Conservation (phyloP, 1,284 basidiomycete genomes). For the Mixia osmundae region DNA sequence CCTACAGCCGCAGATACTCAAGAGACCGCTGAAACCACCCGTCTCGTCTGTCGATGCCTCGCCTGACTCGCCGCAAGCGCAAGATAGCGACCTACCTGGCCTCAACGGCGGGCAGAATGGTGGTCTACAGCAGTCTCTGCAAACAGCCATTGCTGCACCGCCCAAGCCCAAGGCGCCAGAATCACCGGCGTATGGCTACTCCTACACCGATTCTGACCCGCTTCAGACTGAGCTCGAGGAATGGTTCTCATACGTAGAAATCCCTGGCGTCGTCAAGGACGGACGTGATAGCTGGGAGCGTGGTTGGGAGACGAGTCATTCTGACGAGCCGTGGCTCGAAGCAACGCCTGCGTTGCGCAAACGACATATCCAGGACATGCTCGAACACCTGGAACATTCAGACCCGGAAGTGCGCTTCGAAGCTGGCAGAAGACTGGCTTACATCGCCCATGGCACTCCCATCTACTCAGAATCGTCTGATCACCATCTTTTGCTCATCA, state of each 20-base stretch:
- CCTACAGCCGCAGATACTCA: too few relatives aligned
- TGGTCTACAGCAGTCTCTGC: too few relatives aligned
- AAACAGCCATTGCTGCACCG: too few relatives aligned
- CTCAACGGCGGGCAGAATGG: too few relatives aligned
- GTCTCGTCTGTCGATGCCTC: too few relatives aligned
- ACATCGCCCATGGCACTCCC: constrained; percentile 80
- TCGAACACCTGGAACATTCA: constrained; percentile 64
- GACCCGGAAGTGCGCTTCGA: constrained; percentile 60
- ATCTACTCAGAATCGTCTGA: constrained; percentile 72
- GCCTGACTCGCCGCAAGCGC: too few relatives aligned
- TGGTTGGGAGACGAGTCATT: constrained; percentile 3
- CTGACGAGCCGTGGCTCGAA: background rate
- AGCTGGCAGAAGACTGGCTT: constrained; percentile 64
- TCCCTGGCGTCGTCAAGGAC: constrained; percentile 10
- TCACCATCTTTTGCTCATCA: constrained; percentile 86
- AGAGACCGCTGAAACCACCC: too few relatives aligned
- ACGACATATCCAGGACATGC: constrained; percentile 43
- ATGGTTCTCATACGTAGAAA: constrained; percentile 66
- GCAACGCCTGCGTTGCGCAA: constrained; percentile 7
- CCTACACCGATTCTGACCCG: constrained; percentile 9
- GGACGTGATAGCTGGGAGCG: constrained; percentile 8
- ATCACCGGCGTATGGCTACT: constrained; percentile 8
- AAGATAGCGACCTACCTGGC: too few relatives aligned
- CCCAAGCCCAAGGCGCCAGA: too few relatives aligned
- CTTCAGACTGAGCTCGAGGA: constrained; percentile 61